Base-by-base conservation (phyloP, 768 basidiomycete species). In the Boletus subparvulus region DNA sequence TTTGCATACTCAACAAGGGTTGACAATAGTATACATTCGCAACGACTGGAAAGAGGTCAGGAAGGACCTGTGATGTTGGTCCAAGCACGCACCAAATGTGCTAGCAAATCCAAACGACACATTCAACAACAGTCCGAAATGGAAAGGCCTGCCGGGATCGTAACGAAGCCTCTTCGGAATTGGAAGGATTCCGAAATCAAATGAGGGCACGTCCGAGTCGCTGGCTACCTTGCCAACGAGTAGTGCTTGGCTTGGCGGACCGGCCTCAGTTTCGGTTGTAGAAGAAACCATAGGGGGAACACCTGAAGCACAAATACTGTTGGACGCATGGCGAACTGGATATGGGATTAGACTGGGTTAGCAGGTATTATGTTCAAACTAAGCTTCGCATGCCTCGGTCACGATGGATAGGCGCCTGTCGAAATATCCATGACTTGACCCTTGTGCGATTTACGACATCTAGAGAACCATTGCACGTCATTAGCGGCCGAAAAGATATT, bases 11-110 rank as follows among this genome's bases (percentile, higher is more conserved):
- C 14, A 92, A 73, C 62, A 94, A 67, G 0, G 91, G 91, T 73
- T 91, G 89, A 59, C 86, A 88, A 61, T 92, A 94, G 66, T 92
- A 94, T 47, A 93, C 67, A 65, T 93, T 93, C 17, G 84, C 80
- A 14, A 84, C 84, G 42, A 74, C 86, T 87, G 14, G 7, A 2
- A 36, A 33, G 33, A 28, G 13, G 12, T 66, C 19, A 59, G 21
- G 17, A 33, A 30, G 10, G 26, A 30, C 36, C 16, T 10, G 6
- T 19, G 33, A 9, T 9, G 7, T 8, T 7, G n/a, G 5, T 9
- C 19, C 9, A 17, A 26, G 24, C 16, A 57, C 71, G 47, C 42
- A 73, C 70, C 60, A 50, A 73, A 73, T 33, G 86, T 88, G 59
- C 83, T 81, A 24, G 80, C 83, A 57, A 84, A 75, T n/a, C 85